A percentile compares a stretch with the other conserved stretches of the same genome.
Conservation (phyloP, 2,329 filamentous ascomycete species). For the Pseudopithomyces chartarum region DNA sequence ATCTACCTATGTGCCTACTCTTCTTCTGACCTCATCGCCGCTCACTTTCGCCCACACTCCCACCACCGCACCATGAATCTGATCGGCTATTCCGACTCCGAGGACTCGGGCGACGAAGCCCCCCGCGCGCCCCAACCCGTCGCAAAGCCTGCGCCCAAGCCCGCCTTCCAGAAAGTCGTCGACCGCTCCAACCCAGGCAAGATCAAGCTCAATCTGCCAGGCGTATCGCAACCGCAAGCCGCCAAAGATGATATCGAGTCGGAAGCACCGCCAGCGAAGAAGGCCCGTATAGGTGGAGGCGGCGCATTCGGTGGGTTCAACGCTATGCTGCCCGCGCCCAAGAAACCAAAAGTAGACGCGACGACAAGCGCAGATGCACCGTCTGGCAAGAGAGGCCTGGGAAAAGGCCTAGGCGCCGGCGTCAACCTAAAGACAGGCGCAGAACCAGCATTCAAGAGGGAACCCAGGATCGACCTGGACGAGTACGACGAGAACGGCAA, state of each 20-base stretch:
- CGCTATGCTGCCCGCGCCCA: constrained; percentile 83
- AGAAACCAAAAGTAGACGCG: constrained; percentile 52
- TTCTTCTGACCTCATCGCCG: constrained; percentile 18
- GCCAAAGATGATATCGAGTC: constrained; percentile 49
- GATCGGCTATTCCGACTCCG: constrained; percentile 83
- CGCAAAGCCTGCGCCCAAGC: constrained; percentile 55
- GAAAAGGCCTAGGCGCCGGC: constrained; percentile 55
- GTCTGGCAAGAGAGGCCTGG: constrained; percentile 39
- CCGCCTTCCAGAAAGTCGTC: constrained; percentile 77
- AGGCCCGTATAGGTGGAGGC: constrained; percentile 65
- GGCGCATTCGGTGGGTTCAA: constrained; percentile 82
- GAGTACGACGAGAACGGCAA: constrained; percentile 45
- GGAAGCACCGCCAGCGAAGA: constrained; percentile 67
- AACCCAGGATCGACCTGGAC: constrained; percentile 47
- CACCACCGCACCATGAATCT: constrained; percentile 66
- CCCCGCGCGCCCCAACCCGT: constrained; percentile 38
- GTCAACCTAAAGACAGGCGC: constrained; percentile 83
- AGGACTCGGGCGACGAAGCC: constrained; percentile 67
- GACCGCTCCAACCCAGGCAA: constrained; percentile 81
- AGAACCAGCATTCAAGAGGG: constrained; percentile 78
- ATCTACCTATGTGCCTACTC: too few relatives aligned
- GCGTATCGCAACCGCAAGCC: constrained; percentile 51
- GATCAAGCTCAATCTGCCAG: constrained; percentile 79
- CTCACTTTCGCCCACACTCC: background rate
- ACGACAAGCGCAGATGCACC: constrained; percentile 31